phyloP scores from a whole-genome alignment of 768 basidiomycete species.

The Jaapia argillacea region DNA sequence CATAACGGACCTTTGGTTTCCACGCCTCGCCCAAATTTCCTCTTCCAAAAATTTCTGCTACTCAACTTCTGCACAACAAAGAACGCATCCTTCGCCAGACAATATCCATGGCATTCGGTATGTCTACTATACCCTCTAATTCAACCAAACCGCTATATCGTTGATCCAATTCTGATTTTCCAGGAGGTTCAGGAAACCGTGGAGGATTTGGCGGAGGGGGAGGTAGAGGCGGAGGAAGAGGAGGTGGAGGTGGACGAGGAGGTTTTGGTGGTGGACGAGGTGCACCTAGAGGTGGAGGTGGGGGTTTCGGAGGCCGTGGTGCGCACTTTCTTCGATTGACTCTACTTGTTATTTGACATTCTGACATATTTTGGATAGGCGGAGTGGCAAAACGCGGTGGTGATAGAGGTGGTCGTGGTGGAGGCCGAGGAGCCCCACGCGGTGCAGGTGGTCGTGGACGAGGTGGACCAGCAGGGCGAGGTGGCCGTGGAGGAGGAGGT shows the following conservation, averaged over 20 bases:
- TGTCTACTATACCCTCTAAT: neutral
- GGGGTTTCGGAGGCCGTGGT: slow-evolving; percentile 24
- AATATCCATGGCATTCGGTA: slow-evolving; percentile 27
- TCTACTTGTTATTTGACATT: slow-evolving; percentile 31
- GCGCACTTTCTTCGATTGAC: slow-evolving; percentile 15
- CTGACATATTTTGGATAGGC: slow-evolving; percentile 13
- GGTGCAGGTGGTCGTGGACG: slow-evolving; percentile 18
- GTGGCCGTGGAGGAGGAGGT: slow-evolving; percentile 49
- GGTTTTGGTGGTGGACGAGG: slow-evolving; percentile 21
- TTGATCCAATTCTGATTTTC: neutral
- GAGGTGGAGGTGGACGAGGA: slow-evolving; percentile 11
- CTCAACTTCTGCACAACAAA: no score
- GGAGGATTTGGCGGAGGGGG: slow-evolving; percentile 54
- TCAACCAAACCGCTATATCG: no score
- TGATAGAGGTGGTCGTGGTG: slow-evolving; percentile 21
- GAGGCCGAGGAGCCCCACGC: slow-evolving; percentile 22
- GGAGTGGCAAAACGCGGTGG: slow-evolving; percentile 18
- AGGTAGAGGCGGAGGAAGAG: slow-evolving; percentile 15
- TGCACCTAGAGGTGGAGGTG: slow-evolving; percentile 15
- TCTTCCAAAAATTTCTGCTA: no score
- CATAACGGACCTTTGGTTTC: no score
- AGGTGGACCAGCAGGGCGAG: slow-evolving; percentile 25
- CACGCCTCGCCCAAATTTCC: no score
- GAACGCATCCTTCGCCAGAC: no score
- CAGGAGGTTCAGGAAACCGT: slow-evolving; percentile 63